Base-by-base conservation (phyloP, 257 asterid genomes). In the Solanum clarkiae region DNA sequence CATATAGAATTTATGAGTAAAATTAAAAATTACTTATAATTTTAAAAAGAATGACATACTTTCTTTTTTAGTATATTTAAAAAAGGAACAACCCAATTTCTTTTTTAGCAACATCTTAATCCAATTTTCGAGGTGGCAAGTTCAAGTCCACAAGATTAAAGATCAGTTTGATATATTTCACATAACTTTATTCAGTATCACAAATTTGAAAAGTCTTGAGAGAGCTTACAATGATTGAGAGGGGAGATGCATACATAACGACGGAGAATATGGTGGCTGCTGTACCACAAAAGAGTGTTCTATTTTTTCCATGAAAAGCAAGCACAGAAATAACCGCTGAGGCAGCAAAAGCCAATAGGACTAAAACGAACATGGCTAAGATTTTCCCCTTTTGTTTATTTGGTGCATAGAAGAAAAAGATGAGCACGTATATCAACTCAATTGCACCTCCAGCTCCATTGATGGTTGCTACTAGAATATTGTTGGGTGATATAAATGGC, bases 401-500 rank as follows among this genome's bases (percentile, higher is more conserved):
- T 3, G 93, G 89, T 18, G 97, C 92, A 69, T 88, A 92, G 3
- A 90, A 1, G 55, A 94, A 80, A 84, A 92, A 95, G 10, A 91
- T 85, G 51, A 92, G 10, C 84, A 93, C 94, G 68, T 92, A 94
- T 9, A 90, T 81, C 45, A 70, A 22, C 62, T 95, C 96, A 40
- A 95, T 91, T 53, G 29, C 94, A 12, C 92, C 96, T 4, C 98
- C 98, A 5, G 96, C 88, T 7, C 94, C 98, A 20, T 94, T 95
- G 47, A 94, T 87, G 4, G 95, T 92, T 8, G 98, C 88, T 24
- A 96, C 92, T 2, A 93, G 89, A 69, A 96, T 53, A 87, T 96
- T 96, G 92, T 93, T 86, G 0, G 94, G 92, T 15, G 99, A 92
- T 85, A 96, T 95, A 84, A 96, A 94, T 2, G 98, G 98, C 89